Evolutionary conservation across 306 rosid species (phyloP).

Genomic region (Castanea sativa): DNA sequence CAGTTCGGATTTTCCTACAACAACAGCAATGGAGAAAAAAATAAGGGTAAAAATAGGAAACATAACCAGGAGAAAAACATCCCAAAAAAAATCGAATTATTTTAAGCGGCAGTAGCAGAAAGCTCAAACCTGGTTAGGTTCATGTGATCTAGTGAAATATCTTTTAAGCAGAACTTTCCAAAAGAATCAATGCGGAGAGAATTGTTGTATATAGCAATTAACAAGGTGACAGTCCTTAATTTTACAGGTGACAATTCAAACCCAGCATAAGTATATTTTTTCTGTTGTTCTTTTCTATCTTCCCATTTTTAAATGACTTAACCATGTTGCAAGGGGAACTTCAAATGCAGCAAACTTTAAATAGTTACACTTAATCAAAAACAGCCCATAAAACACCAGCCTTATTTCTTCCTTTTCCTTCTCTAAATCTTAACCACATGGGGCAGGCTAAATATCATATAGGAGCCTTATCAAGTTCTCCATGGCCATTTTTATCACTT

Average conservation of each 20-base stretch:
- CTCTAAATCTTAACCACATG: neutral
- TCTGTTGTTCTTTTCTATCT: neutral
- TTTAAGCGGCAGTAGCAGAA: neutral
- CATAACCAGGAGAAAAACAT: neutral
- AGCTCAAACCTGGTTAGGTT: neutral
- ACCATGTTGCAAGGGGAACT: neutral
- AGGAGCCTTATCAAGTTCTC: neutral
- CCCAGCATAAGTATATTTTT: neutral
- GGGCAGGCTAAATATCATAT: neutral
- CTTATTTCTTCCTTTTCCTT: neutral
- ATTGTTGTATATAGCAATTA: neutral
- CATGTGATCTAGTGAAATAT: neutral
- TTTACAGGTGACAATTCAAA: neutral
- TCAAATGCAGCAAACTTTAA: neutral
- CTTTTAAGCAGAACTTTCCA: neutral
- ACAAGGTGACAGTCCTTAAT: neutral
- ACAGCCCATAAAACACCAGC: neutral
- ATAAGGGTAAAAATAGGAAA: neutral
- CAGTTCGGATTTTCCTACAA: constrained; percentile 82
- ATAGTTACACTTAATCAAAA: neutral
- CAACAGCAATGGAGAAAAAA: constrained; percentile 11
- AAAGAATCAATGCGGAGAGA: neutral
- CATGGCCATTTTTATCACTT: neutral
- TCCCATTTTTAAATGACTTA: neutral
- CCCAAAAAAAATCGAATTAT: neutral